These are phyloP conservation scores for Albugo candida DNA, from an alignment of 352 stramenopile species.

Conservation along the genomic window DNA sequence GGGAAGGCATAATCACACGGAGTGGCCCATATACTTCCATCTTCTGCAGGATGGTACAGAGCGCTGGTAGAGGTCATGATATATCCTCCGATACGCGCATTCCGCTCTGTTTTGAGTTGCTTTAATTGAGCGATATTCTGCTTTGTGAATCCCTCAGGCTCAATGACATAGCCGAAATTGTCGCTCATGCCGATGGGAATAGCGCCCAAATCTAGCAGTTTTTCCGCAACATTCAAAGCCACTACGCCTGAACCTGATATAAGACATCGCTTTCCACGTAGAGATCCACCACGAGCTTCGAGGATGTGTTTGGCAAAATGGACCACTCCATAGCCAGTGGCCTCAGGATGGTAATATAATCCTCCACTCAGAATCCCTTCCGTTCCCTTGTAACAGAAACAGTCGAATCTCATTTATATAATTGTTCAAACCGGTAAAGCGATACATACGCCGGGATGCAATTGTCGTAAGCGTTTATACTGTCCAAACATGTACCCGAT, in stretches of 20 bases:
- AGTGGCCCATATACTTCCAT: constrained; percentile 74
- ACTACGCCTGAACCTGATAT: constrained; percentile 92
- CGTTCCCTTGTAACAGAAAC: constrained; percentile 23
- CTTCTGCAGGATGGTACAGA: constrained; percentile 66
- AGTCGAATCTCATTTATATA: neutral
- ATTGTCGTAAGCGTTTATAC: constrained; percentile 90
- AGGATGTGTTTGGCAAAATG: constrained; percentile 91
- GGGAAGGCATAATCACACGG: constrained; percentile 92
- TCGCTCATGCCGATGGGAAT: constrained; percentile 94
- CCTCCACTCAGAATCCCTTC: constrained; percentile 82
- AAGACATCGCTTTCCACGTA: constrained; percentile 92
- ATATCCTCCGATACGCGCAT: constrained; percentile 60
- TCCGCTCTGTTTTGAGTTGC: constrained; percentile 67
- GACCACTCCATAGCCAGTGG: constrained; percentile 84
- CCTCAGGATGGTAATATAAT: constrained; percentile 79
- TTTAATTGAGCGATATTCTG: constrained; percentile 57
- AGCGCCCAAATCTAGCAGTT: constrained; percentile 89
- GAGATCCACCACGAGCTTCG: constrained; percentile 78
- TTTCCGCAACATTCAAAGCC: constrained; percentile 85
- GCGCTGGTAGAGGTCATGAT: constrained; percentile 79
- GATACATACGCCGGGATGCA: constrained; percentile 25
- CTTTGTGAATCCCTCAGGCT: constrained; percentile 73
- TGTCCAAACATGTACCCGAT: constrained; percentile 95
- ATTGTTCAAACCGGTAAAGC: constrained; percentile 11
- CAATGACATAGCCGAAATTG: constrained; percentile 88